Percentiles rank a stretch among this genome's conserved stretches.
phyloP scores from a whole-genome alignment of 108 stramenopile genomes.

The Skeletonema costatum region DNA sequence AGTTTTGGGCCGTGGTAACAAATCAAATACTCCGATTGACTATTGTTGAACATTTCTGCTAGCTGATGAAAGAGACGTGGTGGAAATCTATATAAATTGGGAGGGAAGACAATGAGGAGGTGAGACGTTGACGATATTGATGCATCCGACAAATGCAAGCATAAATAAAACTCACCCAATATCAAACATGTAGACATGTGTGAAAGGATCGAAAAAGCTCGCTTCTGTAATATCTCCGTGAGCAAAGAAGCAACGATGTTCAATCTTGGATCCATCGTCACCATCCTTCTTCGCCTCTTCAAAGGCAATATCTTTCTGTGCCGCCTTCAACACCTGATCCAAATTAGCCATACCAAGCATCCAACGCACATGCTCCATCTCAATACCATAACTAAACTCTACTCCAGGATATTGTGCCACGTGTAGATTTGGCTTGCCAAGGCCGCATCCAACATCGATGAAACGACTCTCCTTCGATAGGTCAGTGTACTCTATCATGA shows the following conservation, averaged over 20 bases:
- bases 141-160: not conserved
- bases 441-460: conserved; percentile 96
- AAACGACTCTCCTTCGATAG: conserved; percentile 81
- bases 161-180: conserved; percentile 68
- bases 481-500: conserved; percentile 81
- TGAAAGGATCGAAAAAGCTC: conserved; percentile 92
- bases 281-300: not conserved
- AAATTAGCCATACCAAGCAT: conserved; percentile 80
- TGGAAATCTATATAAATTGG: conserved; percentile 57
- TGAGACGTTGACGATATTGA: not conserved
- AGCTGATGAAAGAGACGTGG: conserved; percentile 68
- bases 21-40: conserved; percentile 67
- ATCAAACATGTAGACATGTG: conserved; percentile 98
- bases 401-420: conserved; percentile 91
- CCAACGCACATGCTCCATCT: conserved; percentile 87
- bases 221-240: conserved; percentile 87
- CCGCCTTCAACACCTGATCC: conserved; percentile 57
- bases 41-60: conserved; percentile 73
- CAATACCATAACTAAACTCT: conserved; percentile 90
- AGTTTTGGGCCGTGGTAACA: conserved; percentile 77
- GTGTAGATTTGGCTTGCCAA: conserved; percentile 98
- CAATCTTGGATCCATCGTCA: conserved; percentile 11
- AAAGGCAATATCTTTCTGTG: conserved; percentile 20
- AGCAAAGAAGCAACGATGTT: conserved; percentile 63
- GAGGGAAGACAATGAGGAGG: not conserved